Evolutionary conservation across 495 filamentous ascomycete species (phyloP).

Genomic region (Hypoxylon crocopeplum): DNA sequence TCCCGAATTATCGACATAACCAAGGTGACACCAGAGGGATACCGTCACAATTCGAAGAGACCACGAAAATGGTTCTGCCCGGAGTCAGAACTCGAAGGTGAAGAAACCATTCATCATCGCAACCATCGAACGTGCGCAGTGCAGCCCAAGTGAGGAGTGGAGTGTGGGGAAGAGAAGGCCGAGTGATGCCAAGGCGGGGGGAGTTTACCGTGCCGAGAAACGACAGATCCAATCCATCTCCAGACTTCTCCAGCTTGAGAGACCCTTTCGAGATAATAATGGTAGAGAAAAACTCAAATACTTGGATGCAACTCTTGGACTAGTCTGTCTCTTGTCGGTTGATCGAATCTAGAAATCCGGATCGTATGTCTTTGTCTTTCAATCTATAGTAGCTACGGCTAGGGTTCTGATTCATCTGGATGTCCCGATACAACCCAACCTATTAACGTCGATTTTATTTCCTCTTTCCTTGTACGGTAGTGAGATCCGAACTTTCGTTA

Average conservation of each 20-base stretch:
- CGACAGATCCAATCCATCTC: constrained; percentile 17
- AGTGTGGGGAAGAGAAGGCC: constrained; percentile 25
- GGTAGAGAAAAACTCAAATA: constrained; percentile 31
- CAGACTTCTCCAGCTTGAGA: neutral
- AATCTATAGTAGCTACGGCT: too few relatives aligned
- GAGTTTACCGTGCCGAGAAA: constrained; percentile 25
- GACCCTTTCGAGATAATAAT: constrained; percentile 26
- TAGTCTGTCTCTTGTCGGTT: neutral
- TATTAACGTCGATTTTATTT: neutral
- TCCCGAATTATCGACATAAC: too few relatives aligned
- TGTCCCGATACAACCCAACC: constrained; percentile 20
- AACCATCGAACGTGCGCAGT: too few relatives aligned
- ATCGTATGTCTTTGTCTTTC: constrained; percentile 1
- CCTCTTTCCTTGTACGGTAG: constrained; percentile 30
- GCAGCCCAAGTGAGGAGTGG: neutral
- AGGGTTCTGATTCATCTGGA: neutral
- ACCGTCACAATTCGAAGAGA: too few relatives aligned
- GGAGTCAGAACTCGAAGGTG: too few relatives aligned
- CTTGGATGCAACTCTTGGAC: constrained; percentile 24
- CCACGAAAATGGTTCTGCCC: too few relatives aligned
- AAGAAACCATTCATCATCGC: too few relatives aligned
- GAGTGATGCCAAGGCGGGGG: constrained; percentile 30
- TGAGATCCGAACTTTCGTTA: constrained; percentile 28
- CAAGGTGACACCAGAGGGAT: too few relatives aligned
- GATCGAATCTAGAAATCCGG: constrained; percentile 1